These are phyloP conservation scores for Pythium diclinum DNA, from an alignment of 352 stramenopile genomes.

Conservation along the genomic window DNA sequence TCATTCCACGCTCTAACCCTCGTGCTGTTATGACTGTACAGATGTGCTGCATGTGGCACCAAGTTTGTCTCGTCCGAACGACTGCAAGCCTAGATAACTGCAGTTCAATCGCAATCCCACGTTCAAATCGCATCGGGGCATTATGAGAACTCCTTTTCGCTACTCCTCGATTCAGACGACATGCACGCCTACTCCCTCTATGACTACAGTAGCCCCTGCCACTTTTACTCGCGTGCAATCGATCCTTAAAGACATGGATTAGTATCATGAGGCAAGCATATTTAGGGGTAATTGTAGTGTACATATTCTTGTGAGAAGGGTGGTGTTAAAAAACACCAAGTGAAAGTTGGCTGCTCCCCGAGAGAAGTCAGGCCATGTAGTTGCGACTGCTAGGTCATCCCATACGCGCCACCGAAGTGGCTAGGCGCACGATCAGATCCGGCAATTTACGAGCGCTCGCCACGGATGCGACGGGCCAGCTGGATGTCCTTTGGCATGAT, in stretches of 20 bases:
- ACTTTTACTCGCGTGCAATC: no score
- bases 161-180: no score
- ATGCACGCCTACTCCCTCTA: no score
- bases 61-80: slow-evolving; percentile 68
- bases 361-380: slow-evolving; percentile 17
- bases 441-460: slow-evolving; percentile 71
- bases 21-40: slow-evolving; percentile 16
- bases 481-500: slow-evolving; percentile 96
- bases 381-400: slow-evolving; percentile 6
- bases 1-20: neutral
- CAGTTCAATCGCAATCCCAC: no score
- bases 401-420: neutral
- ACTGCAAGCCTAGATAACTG: slow-evolving; percentile 32
- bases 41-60: slow-evolving; percentile 56
- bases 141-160: no score
- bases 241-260: no score
- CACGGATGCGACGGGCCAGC: slow-evolving; percentile 90
- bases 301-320: slow-evolving; percentile 48
- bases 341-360: slow-evolving; percentile 7
- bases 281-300: no score
- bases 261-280: no score
- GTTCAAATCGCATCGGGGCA: no score
- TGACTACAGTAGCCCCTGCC: no score
- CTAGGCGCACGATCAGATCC: neutral
- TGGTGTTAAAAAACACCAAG: slow-evolving; percentile 88